These are phyloP conservation scores for Leptographium galeiforme DNA, from an alignment of 2,329 filamentous ascomycete genomes.

Conservation along the genomic window DNA sequence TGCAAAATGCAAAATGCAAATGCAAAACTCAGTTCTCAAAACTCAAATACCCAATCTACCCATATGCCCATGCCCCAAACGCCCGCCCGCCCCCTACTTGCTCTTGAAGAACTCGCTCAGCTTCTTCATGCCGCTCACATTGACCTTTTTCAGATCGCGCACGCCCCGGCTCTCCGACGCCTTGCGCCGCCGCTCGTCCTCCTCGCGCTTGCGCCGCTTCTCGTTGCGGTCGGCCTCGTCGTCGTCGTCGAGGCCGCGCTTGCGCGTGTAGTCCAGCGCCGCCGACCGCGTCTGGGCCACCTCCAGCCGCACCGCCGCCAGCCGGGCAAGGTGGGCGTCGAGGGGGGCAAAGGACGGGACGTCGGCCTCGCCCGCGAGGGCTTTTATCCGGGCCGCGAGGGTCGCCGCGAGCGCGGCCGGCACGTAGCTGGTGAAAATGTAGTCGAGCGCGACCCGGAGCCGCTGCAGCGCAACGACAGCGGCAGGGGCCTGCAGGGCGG, in stretches of 20 bases:
- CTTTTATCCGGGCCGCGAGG: conserved; percentile 18
- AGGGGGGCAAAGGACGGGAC: conserved; percentile 56
- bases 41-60: too few species aligned
- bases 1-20: too few species aligned
- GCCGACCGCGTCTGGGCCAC: conserved; percentile 54
- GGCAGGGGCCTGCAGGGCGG: conserved; percentile 30
- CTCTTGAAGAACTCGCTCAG: conserved; percentile 89
- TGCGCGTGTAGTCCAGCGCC: conserved; percentile 53
- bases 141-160: conserved; percentile 74
- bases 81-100: conserved; percentile 19
- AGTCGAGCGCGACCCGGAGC: conserved; percentile 49
- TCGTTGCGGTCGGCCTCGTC: conserved; percentile 58
- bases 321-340: conserved; percentile 51
- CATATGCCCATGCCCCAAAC: not conserved
- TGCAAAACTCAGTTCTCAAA: too few species aligned
- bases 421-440: conserved; percentile 51
- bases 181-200: conserved; percentile 79
- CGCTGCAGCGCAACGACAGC: conserved; percentile 47
- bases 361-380: not conserved
- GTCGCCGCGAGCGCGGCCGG: conserved; percentile 27
- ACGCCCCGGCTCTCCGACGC: conserved; percentile 60
- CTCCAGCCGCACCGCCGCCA: conserved; percentile 57
- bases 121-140: conserved; percentile 91
- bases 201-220: conserved; percentile 76
- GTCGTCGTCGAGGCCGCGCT: conserved; percentile 41